Evolutionary conservation across 148 eudicot genomes (phyloP).

Genomic region (Suaeda aralocaspica): DNA sequence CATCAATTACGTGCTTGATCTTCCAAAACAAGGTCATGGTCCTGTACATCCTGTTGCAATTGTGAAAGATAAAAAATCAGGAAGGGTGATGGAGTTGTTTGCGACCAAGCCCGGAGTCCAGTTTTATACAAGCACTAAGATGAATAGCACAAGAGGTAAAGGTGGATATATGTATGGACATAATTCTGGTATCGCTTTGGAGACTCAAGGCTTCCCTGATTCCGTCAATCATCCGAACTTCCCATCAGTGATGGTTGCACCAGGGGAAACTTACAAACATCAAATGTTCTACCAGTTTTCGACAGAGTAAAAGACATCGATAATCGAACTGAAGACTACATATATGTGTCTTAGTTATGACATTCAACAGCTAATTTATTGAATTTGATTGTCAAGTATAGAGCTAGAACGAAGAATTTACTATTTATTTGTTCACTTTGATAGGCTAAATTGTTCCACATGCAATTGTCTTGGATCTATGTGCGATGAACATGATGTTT

Average conservation of each 20-base stretch:
- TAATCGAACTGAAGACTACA: no score
- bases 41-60: conserved; percentile 44
- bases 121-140: conserved; percentile 54
- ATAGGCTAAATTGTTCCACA: no score
- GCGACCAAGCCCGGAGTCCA: conserved; percentile 68
- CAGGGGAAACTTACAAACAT: conserved; percentile 52
- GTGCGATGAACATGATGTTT: no score
- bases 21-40: not conserved
- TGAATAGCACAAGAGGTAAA: conserved; percentile 46
- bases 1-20: conserved; percentile 64
- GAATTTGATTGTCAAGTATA: no score
- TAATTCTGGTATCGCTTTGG: conserved; percentile 63
- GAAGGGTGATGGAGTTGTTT: conserved; percentile 51
- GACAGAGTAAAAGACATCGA: no score
- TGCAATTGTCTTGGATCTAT: no score
- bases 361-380: no score
- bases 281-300: conserved; percentile 53
- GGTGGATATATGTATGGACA: conserved; percentile 49
- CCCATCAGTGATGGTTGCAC: conserved; percentile 54
- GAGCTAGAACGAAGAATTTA: no score
- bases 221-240: conserved; percentile 75
- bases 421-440: no score
- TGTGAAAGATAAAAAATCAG: conserved; percentile 42
- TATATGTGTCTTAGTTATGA: no score
- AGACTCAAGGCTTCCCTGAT: conserved; percentile 85